Conservation (phyloP, 2,329 filamentous ascomycete genomes). For the Cryphonectria parasitica region DNA sequence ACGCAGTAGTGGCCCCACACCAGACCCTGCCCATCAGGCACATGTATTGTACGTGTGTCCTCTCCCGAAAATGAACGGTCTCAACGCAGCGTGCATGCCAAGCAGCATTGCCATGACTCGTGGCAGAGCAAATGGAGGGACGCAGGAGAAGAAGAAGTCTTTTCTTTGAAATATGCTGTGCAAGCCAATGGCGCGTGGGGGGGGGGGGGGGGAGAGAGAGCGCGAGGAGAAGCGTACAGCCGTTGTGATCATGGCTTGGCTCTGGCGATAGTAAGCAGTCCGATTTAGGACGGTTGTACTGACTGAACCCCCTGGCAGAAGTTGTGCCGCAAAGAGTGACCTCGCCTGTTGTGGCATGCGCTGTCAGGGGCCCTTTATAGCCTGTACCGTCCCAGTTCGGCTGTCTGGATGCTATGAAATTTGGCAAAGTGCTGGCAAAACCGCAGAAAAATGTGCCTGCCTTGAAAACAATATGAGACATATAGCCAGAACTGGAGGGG, state of each 20-base stretch:
- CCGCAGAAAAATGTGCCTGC: neutral
- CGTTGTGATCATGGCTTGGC: neutral
- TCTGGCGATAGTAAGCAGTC: neutral
- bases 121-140: neutral
- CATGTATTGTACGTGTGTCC: neutral
- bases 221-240: neutral
- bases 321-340: neutral
- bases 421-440: neutral
- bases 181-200: neutral
- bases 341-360: neutral
- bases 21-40: slow-evolving; percentile 2
- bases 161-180: neutral
- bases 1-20: slow-evolving; percentile 4
- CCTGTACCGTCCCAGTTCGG: neutral
- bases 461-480: neutral
- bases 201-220: too few relatives aligned
- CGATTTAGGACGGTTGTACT: neutral
- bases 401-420: neutral
- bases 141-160: neutral
- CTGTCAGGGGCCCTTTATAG: neutral
- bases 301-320: neutral
- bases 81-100: neutral
- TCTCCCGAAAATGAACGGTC: neutral
- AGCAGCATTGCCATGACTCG: neutral
- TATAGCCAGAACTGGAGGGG: neutral